Conservation (phyloP, 1,139 yeast genomes). For the Komagataea norvegica region DNA sequence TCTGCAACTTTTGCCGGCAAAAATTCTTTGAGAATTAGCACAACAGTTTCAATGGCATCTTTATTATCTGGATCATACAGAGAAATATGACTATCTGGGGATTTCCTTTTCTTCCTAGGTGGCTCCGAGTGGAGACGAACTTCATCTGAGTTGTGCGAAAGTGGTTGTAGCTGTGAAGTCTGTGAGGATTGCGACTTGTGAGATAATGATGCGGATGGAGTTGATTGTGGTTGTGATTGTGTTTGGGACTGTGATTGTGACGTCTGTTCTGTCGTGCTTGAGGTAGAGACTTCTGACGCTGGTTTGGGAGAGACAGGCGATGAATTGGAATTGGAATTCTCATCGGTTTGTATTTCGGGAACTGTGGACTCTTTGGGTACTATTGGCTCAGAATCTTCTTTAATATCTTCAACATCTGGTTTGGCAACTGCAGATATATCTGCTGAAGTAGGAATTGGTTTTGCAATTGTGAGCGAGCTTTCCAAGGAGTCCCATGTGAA, state of each 20-base stretch:
- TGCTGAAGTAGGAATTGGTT: not conserved
- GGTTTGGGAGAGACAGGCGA: not conserved
- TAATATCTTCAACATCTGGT: not conserved
- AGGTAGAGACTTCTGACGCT: constrained; percentile 1
- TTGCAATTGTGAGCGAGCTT: not conserved
- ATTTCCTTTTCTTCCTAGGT: constrained; percentile 18
- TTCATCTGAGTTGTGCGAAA: no score
- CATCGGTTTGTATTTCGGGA: no score
- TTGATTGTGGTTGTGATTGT: constrained; percentile 1
- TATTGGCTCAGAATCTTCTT: not conserved
- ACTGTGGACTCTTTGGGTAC: not conserved
- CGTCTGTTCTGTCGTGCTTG: not conserved
- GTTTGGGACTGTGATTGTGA: constrained; percentile 1
- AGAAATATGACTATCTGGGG: constrained; percentile 21
- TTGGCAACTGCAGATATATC: not conserved
- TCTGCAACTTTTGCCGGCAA: constrained; percentile 48
- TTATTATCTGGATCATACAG: constrained; percentile 28
- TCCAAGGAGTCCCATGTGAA: constrained; percentile 12
- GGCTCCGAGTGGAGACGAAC: not conserved
- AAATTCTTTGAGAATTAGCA: constrained; percentile 40
- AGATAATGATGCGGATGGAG: constrained; percentile 1
- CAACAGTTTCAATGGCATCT: constrained; percentile 36
- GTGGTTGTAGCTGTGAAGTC: not conserved
- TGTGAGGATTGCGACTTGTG: no score
- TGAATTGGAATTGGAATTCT: not conserved